Evolutionary conservation across 2,329 filamentous ascomycete species (phyloP), one percentile per base, ranked within the genome.

Genomic region (Tolypocladium cylindrosporum): DNA sequence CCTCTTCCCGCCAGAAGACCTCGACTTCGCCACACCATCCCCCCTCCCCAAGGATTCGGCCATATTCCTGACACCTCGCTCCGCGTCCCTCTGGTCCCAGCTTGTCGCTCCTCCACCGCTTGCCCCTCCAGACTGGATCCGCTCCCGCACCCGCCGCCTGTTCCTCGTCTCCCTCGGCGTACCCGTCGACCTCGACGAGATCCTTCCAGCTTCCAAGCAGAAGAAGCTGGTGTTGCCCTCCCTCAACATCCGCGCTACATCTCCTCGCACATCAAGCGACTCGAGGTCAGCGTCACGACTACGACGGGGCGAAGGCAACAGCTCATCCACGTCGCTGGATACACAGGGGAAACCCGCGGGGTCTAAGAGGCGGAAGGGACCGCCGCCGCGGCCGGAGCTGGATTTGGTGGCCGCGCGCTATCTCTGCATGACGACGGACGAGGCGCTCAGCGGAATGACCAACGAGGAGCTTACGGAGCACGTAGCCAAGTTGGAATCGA

Each of bases 151-250:
- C 65, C 87, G 94, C 56, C 89, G 94, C 36, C 83, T 99, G 34
- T 99, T 99, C 71, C 85, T 99, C 48, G 92, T 99, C 57, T 97
- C 92, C 1, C 83, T 99, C 0, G 94, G 94, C 21, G 94, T 99
- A 0, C 94, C 94, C 1, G 91, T 99, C 51, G 94, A 99, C 67
- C 81, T 99, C 0, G 94, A 99, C 72, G 94, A 99, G 75, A 97
- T 99, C 57, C 83, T 99, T 9, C 94, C 94, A 0, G 92, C 93
- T 0, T 96, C 90, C 14, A 97, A 97, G 73, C 94, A 99, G 72
- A 97, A 97, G 81, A 97, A 97, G 71, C 86, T 99, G 21, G 83
- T 99, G 5, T 81, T 99, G 1, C 94, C 94, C 0, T 96, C 92
- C 7, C 86, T 94, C 21, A 95, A 91, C 39, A 84, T 92, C 40